Conservation (phyloP, 805 yeast genomes). For the Candida yuanshanica region DNA sequence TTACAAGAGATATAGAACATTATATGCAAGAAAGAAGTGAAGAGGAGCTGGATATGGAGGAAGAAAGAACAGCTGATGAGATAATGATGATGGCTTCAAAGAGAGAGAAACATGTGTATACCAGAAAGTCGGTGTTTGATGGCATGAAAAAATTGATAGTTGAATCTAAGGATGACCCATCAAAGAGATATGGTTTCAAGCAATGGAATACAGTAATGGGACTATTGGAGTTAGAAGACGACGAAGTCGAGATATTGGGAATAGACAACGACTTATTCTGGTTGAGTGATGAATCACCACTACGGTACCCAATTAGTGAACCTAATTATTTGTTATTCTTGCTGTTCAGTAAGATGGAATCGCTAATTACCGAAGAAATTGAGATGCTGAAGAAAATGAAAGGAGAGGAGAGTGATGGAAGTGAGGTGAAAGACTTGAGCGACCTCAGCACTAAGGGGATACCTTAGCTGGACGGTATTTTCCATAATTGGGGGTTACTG, state of each 20-base stretch:
- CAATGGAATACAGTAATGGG: constrained; percentile 45
- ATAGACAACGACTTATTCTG: constrained; percentile 41
- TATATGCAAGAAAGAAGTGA: background rate
- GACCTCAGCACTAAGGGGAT: no score
- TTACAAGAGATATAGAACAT: background rate
- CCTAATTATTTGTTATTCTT: constrained; percentile 52
- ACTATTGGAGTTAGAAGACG: constrained; percentile 25
- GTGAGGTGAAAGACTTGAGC: background rate
- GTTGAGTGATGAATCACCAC: constrained; percentile 63
- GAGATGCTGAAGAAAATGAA: constrained; percentile 1
- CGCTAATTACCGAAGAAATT: constrained; percentile 2
- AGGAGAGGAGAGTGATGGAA: constrained; percentile 3
- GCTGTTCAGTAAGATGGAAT: constrained; percentile 24
- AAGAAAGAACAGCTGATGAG: constrained; percentile 10
- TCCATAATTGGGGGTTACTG: no score
- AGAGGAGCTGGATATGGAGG: constrained; percentile 11
- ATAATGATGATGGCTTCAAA: constrained; percentile 3
- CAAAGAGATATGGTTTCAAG: constrained; percentile 38
- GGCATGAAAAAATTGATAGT: constrained; percentile 13
- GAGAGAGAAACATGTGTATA: background rate
- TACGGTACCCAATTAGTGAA: constrained; percentile 64
- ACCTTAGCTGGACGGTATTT: no score
- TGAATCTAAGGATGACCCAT: constrained; percentile 13
- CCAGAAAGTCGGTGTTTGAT: constrained; percentile 18
- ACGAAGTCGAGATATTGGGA: constrained; percentile 11